Evolutionary conservation across 257 asterid genomes (phyloP).

Genomic region (Fraxinus cuspidata): DNA sequence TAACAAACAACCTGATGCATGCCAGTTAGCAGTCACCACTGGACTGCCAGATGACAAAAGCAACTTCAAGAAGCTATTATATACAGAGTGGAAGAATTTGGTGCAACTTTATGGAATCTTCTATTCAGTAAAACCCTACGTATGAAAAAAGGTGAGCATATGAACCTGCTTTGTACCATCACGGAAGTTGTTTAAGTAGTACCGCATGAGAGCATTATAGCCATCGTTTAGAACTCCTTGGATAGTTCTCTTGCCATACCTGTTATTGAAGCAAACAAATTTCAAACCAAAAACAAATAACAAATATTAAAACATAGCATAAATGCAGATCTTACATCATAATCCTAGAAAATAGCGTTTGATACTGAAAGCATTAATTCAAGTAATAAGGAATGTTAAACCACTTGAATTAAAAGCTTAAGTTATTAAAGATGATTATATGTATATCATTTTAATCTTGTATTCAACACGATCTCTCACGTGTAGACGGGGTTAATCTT

Average conservation of each 20-base stretch:
- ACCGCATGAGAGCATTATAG: conserved; percentile 72
- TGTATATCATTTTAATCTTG: no score
- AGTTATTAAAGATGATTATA: neutral
- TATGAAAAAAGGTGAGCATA: conserved; percentile 30
- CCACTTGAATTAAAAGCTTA: neutral
- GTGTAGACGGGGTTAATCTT: neutral
- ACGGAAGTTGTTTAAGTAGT: conserved; percentile 85
- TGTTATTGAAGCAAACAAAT: conserved; percentile 28
- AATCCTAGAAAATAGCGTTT: neutral
- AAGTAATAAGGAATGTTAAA: neutral
- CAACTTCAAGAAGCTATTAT: conserved; percentile 1
- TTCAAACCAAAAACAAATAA: conserved; percentile 22
- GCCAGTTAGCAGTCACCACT: conserved; percentile 3
- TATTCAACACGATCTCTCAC: neutral
- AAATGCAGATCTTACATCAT: neutral
- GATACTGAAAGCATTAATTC: neutral
- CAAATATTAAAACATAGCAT: neutral
- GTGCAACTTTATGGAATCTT: conserved; percentile 14
- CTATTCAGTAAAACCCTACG: neutral
- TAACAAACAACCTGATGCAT: neutral
- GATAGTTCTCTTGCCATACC: conserved; percentile 78
- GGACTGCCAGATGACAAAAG: conserved; percentile 9
- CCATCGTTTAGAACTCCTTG: conserved; percentile 74
- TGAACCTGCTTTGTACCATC: conserved; percentile 95
- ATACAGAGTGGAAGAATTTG: conserved; percentile 6